Evolutionary conservation across 2,329 filamentous ascomycete species (phyloP).

Genomic region (Trichoderma citrinoviride): DNA sequence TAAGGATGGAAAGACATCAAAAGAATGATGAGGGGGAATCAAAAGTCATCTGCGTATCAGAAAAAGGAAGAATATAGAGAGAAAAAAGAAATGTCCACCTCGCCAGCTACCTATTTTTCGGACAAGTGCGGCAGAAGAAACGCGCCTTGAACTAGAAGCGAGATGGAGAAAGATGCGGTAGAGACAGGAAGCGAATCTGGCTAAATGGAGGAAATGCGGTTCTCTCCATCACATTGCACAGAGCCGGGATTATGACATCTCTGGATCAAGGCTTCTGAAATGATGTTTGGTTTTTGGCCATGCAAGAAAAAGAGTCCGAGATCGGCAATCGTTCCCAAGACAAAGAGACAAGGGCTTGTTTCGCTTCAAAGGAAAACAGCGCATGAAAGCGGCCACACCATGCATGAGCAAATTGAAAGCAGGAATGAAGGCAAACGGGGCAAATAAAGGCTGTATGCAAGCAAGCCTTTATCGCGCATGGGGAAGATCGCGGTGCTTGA

Average conservation of each 20-base stretch:
- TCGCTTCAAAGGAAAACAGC: not conserved
- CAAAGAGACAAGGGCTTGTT: not conserved
- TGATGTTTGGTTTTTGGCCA: not conserved
- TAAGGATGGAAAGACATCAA: conserved; percentile 25
- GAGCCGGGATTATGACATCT: not conserved
- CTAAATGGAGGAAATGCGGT: not conserved
- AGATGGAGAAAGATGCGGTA: not conserved
- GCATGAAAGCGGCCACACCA: not conserved
- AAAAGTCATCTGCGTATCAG: conserved; percentile 19
- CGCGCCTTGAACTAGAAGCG: not conserved
- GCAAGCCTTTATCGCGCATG: conserved; percentile 33
- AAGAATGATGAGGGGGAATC: conserved; percentile 26
- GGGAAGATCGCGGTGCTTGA: conserved; percentile 53
- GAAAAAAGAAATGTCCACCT: not conserved
- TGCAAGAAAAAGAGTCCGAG: not conserved
- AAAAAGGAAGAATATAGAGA: conserved; percentile 13
- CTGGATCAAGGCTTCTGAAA: not conserved
- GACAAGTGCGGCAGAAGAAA: not conserved
- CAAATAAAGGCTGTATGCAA: not conserved
- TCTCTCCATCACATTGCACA: not conserved
- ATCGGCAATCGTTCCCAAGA: not conserved
- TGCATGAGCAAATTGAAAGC: conserved; percentile 1
- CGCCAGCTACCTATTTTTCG: not conserved
- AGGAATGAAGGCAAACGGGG: conserved; percentile 2
- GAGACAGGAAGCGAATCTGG: not conserved